Base-by-base conservation (phyloP, 1,284 basidiomycete species). In the Xerocomus amazonicus region DNA sequence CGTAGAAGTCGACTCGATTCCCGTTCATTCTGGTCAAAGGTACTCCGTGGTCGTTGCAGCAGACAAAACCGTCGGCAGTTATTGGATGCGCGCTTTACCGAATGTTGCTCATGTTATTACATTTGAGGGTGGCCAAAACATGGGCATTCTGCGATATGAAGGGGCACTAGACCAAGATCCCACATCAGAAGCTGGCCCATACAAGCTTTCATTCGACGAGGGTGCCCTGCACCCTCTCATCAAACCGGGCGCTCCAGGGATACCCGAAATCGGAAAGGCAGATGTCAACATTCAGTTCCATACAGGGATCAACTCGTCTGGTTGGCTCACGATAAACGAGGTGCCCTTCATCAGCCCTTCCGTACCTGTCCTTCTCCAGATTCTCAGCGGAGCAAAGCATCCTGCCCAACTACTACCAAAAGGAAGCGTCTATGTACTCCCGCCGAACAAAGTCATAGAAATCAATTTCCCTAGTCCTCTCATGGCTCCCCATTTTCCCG, bases 61-160 rank as follows among this genome's bases (percentile, higher is more conserved):
- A 12, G 50, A 66, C 42, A 56, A 67, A 47, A 39, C 54, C 1
- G 33, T 63, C 35, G 55, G 27, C 1, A 77, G 76, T 51, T 77
- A 76, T 54, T 76, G 76, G 71, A 58, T 74, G 41, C 68, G 72
- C 12, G 66, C 60, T 14, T 47, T 37, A 16, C 40, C 37, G 23
- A 51, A 51, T 42, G 38, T n/a, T n/a, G n/a, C n/a, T n/a, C n/a
- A n/a, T n/a, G n/a, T n/a, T n/a, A n/a, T 44, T 16, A 49, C 53
- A 10, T 70, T 74, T 53, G 58, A 50, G 9, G 65, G 66, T 8
- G 73, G 73, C 5, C 54, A 71, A 37, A 78, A 76, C 59, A 69
- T 71, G 8, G 80, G 77, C 4, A 77, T 82, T 50, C 61, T 83
- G 16, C 70, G 74, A 17, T 83, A 83, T 56, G 51, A 48, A 1